phyloP scores from a whole-genome alignment of 176 grass and related monocot species.

The Pharus latifolius region DNA sequence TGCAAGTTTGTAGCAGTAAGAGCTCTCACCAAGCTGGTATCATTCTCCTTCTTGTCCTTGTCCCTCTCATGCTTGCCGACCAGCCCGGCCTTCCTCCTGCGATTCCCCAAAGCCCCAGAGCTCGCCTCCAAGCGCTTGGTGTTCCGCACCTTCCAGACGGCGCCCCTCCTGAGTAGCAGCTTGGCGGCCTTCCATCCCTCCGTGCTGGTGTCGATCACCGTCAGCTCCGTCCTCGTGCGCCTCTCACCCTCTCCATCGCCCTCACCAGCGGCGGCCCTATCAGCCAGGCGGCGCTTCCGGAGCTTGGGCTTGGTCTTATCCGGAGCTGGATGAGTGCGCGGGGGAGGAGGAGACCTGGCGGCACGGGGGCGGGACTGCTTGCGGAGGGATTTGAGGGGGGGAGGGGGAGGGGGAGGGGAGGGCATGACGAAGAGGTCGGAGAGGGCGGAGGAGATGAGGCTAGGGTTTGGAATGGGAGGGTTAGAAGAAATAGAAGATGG shows the following conservation, averaged over 20 bases:
- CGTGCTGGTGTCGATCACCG: constrained; percentile 82
- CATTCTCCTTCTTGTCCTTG: constrained; percentile 24
- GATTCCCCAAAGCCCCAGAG: constrained; percentile 26
- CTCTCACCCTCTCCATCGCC: constrained; percentile 6
- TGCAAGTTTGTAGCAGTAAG: too few species aligned
- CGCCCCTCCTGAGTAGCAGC: constrained; percentile 50
- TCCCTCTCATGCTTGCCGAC: constrained; percentile 32
- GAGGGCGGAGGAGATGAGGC: constrained; percentile 19
- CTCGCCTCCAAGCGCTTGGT: not conserved
- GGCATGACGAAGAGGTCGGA: constrained; percentile 65
- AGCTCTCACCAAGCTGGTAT: constrained; percentile 4
- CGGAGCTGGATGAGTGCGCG: constrained; percentile 7
- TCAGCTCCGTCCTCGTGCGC: constrained; percentile 47
- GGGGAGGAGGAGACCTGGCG: not conserved
- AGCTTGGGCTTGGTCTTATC: constrained; percentile 22
- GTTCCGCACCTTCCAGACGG: constrained; percentile 28
- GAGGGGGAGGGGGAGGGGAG: constrained; percentile 30
- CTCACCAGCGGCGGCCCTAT: not conserved
- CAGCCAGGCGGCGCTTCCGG: constrained; percentile 17
- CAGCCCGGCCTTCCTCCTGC: constrained; percentile 36
- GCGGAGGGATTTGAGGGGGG: constrained; percentile 20
- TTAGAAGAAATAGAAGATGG: too few species aligned
- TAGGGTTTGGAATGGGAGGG: constrained; percentile 63
- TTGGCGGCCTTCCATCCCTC: constrained; percentile 61
- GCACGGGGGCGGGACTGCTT: constrained; percentile 35